Evolutionary conservation across 768 basidiomycete genomes (phyloP).

Genomic region (Lentinula sp.): DNA sequence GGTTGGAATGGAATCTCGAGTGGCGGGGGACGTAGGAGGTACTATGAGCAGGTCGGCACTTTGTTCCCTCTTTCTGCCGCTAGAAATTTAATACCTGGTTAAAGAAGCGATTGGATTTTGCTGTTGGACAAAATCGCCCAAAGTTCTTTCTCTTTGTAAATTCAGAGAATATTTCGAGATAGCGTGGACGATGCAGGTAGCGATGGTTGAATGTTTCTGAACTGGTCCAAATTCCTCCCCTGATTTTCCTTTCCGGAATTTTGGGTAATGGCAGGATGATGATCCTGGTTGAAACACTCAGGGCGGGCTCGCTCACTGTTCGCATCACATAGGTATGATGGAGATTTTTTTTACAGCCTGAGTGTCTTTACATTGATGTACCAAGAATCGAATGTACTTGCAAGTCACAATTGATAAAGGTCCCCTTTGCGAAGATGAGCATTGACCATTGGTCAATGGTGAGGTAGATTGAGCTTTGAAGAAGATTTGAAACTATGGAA

Average conservation of each 20-base stretch:
- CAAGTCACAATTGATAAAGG: not conserved
- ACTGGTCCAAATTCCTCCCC: not conserved
- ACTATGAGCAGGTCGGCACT: too few relatives aligned
- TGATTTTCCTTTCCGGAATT: not conserved
- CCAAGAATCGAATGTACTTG: not conserved
- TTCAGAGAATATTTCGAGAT: not conserved
- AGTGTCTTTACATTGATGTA: not conserved
- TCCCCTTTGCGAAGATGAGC: too few relatives aligned
- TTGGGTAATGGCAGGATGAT: not conserved
- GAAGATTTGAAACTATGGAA: not conserved
- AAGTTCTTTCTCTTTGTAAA: not conserved
- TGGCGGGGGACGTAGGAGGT: too few relatives aligned
- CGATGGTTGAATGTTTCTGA: not conserved
- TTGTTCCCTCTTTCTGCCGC: too few relatives aligned
- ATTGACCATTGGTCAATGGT: too few relatives aligned
- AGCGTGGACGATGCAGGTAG: not conserved
- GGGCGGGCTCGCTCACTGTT: not conserved
- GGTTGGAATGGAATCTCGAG: not conserved
- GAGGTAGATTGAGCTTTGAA: too few relatives aligned
- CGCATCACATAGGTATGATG: not conserved
- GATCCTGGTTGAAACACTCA: not conserved
- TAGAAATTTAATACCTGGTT: too few relatives aligned
- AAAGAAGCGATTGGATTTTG: too few relatives aligned
- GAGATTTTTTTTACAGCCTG: too few relatives aligned
- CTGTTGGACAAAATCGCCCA: not conserved